Conservation (phyloP, 345 rosid genomes). For the Raphanus sativus region DNA sequence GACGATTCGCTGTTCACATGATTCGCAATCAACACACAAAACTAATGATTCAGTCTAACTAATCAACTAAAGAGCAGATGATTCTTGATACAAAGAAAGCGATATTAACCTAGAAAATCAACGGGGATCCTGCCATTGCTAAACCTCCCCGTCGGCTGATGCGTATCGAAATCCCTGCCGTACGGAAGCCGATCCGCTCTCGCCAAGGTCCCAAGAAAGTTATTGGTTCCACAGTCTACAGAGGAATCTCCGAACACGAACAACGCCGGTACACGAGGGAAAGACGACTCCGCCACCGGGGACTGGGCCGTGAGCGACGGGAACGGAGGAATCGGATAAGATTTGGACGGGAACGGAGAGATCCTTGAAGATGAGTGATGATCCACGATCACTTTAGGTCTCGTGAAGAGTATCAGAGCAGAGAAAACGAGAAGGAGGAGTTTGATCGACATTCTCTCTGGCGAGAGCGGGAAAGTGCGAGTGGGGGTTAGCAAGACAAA, state of each 20-base stretch:
- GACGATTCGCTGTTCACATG: conserved; percentile 55
- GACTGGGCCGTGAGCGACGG: neutral
- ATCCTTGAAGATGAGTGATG: conserved; percentile 18
- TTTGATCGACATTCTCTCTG: conserved; percentile 42
- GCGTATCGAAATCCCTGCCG: conserved; percentile 91
- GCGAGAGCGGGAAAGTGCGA: conserved; percentile 39
- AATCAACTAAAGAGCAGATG: conserved; percentile 4
- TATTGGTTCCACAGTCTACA: conserved; percentile 81
- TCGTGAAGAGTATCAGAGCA: conserved; percentile 37
- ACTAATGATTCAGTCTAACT: conserved; percentile 3
- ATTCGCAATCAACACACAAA: neutral
- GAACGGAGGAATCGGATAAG: conserved; percentile 6
- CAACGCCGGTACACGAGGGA: conserved; percentile 56
- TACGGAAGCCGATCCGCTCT: conserved; percentile 89
- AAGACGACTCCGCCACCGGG: conserved; percentile 33
- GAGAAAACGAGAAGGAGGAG: conserved; percentile 42
- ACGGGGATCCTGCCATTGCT: conserved; percentile 93
- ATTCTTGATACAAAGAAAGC: conserved; percentile 11
- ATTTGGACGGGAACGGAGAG: conserved; percentile 6
- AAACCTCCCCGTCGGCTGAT: conserved; percentile 81
- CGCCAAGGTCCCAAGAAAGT: conserved; percentile 86
- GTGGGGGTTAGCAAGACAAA: neutral
- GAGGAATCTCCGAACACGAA: conserved; percentile 89
- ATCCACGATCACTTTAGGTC: conserved; percentile 30
- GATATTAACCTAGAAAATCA: conserved; percentile 66